phyloP scores from a whole-genome alignment of 2,329 filamentous ascomycete genomes.

The Botryotinia calthae region DNA sequence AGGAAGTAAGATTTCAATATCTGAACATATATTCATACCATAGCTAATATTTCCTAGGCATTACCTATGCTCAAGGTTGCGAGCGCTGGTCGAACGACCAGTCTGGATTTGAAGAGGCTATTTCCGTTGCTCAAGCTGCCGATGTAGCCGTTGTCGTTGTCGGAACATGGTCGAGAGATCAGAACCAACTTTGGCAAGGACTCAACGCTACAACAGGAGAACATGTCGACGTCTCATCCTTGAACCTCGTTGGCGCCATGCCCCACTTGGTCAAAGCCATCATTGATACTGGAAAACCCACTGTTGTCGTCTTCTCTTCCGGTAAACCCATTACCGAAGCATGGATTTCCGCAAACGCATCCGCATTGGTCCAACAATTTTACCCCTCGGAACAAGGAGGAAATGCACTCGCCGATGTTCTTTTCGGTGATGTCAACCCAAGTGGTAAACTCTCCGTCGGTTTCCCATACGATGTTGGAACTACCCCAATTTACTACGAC shows the following conservation, averaged over 20 bases:
- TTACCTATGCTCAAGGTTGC: conserved; percentile 68
- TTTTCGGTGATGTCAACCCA: conserved; percentile 75
- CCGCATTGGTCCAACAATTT: conserved; percentile 70
- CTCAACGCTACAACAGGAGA: conserved; percentile 74
- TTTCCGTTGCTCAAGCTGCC: conserved; percentile 62
- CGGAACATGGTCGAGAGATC: conserved; percentile 70
- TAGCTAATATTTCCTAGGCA: conserved; percentile 28
- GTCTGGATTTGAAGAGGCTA: conserved; percentile 63
- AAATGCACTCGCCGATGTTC: conserved; percentile 72
- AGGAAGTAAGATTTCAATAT: conserved; percentile 42
- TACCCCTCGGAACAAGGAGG: conserved; percentile 80
- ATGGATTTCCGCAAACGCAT: conserved; percentile 65
- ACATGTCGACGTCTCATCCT: conserved; percentile 63
- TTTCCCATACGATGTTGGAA: conserved; percentile 65
- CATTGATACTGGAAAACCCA: conserved; percentile 64
- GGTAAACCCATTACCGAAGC: conserved; percentile 72
- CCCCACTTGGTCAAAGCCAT: conserved; percentile 63
- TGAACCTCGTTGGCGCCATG: conserved; percentile 70
- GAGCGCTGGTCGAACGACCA: conserved; percentile 71
- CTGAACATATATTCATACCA: background rate
- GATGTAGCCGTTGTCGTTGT: conserved; percentile 73
- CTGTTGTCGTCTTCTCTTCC: conserved; percentile 83
- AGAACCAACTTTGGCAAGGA: conserved; percentile 66
- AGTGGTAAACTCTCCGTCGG: conserved; percentile 67
- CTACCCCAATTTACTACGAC: conserved; percentile 68